These are phyloP conservation scores for Boletus sp. DNA, from an alignment of 1,284 basidiomycete species.

Conservation along the genomic window DNA sequence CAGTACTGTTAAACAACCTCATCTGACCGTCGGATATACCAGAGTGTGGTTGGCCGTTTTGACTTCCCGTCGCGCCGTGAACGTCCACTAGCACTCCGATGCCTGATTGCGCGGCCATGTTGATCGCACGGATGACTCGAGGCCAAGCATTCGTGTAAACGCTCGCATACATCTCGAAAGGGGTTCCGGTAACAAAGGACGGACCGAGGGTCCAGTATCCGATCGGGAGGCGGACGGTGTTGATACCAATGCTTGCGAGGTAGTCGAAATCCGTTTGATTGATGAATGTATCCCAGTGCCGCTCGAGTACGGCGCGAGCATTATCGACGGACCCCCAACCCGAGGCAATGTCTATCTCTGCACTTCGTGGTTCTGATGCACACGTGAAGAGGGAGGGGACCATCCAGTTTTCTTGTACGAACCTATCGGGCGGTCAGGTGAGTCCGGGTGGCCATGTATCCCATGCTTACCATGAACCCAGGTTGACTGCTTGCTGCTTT, in stretches of 20 bases:
- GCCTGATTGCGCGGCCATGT: conserved; percentile 53
- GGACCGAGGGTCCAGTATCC: conserved; percentile 63
- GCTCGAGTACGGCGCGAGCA: conserved; percentile 59
- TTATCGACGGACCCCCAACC: conserved; percentile 43
- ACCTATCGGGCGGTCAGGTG: conserved; percentile 40
- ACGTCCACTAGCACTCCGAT: conserved; percentile 24
- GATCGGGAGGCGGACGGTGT: conserved; percentile 68
- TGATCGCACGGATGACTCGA: conserved; percentile 59
- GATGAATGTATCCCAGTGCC: conserved; percentile 80
- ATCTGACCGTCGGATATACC: conserved; percentile 64
- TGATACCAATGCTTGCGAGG: conserved; percentile 61
- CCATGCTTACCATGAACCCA: conserved; percentile 20
- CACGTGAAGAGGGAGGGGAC: conserved; percentile 64
- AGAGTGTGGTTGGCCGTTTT: conserved; percentile 55
- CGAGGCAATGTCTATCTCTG: conserved; percentile 51
- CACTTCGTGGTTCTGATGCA: conserved; percentile 49
- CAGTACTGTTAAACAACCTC: conserved; percentile 49
- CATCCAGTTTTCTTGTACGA: conserved; percentile 80
- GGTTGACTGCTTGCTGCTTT: conserved; percentile 22
- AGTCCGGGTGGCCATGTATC: not conserved
- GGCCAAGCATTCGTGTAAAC: conserved; percentile 67
- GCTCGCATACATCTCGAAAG: conserved; percentile 52
- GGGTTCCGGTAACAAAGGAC: conserved; percentile 42
- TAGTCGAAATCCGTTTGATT: conserved; percentile 61
- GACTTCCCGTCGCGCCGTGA: conserved; percentile 59